These are phyloP conservation scores for Aspergillus sp. DNA, from an alignment of 2,329 filamentous ascomycete species.

Conservation along the genomic window DNA sequence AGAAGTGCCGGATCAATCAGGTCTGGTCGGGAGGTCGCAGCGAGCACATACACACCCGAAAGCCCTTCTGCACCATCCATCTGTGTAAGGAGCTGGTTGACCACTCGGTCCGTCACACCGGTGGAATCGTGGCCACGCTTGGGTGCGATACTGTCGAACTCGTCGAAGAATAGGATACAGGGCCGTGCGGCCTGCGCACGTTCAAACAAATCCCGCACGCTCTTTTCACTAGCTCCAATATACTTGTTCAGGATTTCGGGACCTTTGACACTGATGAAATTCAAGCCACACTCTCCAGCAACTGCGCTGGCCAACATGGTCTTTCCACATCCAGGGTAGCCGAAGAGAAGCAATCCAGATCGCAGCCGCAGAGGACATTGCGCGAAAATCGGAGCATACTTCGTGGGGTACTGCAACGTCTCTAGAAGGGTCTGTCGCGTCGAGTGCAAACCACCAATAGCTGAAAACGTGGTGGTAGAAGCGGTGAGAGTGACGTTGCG, in stretches of 20 bases:
- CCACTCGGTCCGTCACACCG: slow-evolving; percentile 95
- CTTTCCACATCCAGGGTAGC: slow-evolving; percentile 93
- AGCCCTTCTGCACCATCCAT: slow-evolving; percentile 98
- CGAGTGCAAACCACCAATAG: slow-evolving; percentile 78
- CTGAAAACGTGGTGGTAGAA: slow-evolving; percentile 83
- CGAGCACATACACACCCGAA: slow-evolving; percentile 90
- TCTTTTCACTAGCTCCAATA: slow-evolving; percentile 95
- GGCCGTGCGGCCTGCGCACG: slow-evolving; percentile 79
- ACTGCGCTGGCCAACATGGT: slow-evolving; percentile 91
- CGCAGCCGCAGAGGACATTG: slow-evolving; percentile 91
- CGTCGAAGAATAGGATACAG: slow-evolving; percentile 95
- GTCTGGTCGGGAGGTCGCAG: slow-evolving; percentile 86
- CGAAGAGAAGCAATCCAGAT: slow-evolving; percentile 86
- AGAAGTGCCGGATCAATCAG: slow-evolving; percentile 90
- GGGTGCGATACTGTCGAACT: slow-evolving; percentile 95
- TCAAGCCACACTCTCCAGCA: slow-evolving; percentile 94
- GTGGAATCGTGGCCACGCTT: slow-evolving; percentile 96
- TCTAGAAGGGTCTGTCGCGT: slow-evolving; percentile 89
- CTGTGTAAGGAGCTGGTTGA: slow-evolving; percentile 95
- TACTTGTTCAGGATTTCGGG: slow-evolving; percentile 99
- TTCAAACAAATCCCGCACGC: slow-evolving; percentile 88
- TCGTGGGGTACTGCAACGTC: slow-evolving; percentile 92
- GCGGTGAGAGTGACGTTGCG: slow-evolving; percentile 91
- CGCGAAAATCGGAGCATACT: slow-evolving; percentile 94
- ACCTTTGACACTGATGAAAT: slow-evolving; percentile 97